Conservation (phyloP, 495 filamentous ascomycete species). For the Daldinia caldariorum region DNA sequence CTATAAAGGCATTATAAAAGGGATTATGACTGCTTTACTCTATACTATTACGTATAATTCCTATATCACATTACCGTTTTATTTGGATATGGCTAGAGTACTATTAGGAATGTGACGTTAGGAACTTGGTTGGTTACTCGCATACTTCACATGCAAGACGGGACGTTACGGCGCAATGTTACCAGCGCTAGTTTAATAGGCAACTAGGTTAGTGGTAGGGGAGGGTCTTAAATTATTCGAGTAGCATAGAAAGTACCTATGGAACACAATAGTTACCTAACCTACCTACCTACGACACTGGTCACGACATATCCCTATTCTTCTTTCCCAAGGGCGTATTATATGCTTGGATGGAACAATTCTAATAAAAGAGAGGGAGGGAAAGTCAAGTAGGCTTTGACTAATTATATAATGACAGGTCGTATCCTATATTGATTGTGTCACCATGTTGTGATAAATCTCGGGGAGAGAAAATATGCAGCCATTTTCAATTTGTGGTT, state of each 20-base stretch:
- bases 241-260: neutral
- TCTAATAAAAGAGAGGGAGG: neutral
- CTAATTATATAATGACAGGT: neutral
- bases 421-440: neutral
- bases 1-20: no score
- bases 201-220: slow-evolving; percentile 4
- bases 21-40: no score
- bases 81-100: no score
- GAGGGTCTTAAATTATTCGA: slow-evolving; percentile 1
- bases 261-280: neutral
- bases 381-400: neutral
- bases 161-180: slow-evolving; percentile 3
- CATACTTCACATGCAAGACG: slow-evolving; percentile 9
- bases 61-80: no score
- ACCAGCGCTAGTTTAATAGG: slow-evolving; percentile 1
- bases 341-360: neutral
- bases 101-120: no score
- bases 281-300: no score
- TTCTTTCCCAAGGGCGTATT: neutral
- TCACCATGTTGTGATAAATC: neutral
- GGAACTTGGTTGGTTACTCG: neutral
- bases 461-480: neutral
- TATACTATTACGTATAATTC: no score
- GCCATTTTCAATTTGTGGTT: neutral
- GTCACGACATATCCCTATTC: no score